Evolutionary conservation across 225 moss, liverwort and hornwort genomes (phyloP), one percentile per base, ranked within the genome.

Genomic region (Neckera pumila): DNA sequence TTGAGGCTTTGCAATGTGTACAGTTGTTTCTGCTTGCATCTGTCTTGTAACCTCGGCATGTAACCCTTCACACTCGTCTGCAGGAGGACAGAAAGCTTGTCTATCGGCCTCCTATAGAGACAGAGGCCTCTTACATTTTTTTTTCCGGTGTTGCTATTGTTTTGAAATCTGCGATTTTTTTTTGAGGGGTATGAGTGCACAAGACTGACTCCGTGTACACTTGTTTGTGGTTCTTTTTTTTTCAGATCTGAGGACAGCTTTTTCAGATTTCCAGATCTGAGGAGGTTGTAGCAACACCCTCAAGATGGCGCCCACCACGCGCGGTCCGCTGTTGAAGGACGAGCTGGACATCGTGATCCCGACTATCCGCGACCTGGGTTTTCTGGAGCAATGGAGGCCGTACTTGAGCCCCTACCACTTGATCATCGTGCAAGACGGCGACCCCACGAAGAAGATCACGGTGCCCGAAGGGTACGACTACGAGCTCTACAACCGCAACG

Each of bases 271-370:
- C 21, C 34, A 60, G 80, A 87, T 87, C 45, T 56, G 62, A 73
- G 33, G 59, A 43, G 73, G 34, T 40, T 27, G 85, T 47, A 60
- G 74, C 36, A 6, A 22, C 8, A 7, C 3, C 64, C 9, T 12
- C 14, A 64, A 43, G 18, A 93, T 93, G 94, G 90, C 94, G 53
- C 79, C 57, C 19, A 42, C 57, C 49, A 51, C 56, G 42, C 92
- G 90, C 23, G 94, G 90, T n/a, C 94, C 94, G 30, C 66, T 93
- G 93, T 53, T 94, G 91, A 90, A 85, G 91, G 94, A 94, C 40
- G 95, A 95, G 91, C 88, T 95, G 25, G 95, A 95, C 81, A 95
- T 95, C 38, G 94, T 95, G 25, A 95, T 95, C 89, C 95, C 95
- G 45, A 95, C 95, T 8, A 95, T 95, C 74, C 80, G 95, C 15